Evolutionary conservation across 2,329 filamentous ascomycete genomes (phyloP).

Genomic region (Pezicula carpinea): DNA sequence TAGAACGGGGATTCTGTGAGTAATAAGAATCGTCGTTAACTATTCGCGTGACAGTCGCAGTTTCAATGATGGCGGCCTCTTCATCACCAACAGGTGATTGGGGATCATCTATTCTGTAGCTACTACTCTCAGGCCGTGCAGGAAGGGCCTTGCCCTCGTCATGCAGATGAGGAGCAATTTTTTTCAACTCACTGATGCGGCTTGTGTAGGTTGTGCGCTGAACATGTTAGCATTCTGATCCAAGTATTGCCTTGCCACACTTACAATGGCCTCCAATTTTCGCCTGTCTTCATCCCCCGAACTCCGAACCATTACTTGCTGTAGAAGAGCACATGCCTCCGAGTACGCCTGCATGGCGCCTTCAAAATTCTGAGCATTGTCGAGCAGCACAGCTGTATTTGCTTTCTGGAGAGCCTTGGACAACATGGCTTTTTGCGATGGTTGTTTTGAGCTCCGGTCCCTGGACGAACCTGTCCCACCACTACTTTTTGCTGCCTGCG

Average conservation of each 20-base stretch:
- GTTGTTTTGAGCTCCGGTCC: conserved; percentile 35
- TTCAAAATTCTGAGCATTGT: conserved; percentile 93
- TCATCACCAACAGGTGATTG: conserved; percentile 32
- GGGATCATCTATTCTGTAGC: conserved; percentile 37
- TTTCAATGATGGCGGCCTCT: conserved; percentile 44
- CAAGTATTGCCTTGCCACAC: conserved; percentile 31
- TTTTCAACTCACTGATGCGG: conserved; percentile 80
- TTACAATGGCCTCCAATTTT: conserved; percentile 90
- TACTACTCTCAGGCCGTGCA: conserved; percentile 59
- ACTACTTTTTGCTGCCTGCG: conserved; percentile 40
- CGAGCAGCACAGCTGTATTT: conserved; percentile 89
- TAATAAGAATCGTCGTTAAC: conserved; percentile 34
- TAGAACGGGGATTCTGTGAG: conserved; percentile 16
- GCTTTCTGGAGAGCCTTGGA: conserved; percentile 94
- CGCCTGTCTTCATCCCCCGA: conserved; percentile 80
- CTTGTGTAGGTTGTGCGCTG: conserved; percentile 86
- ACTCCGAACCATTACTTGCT: conserved; percentile 82
- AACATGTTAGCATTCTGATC: conserved; percentile 12
- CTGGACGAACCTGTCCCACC: conserved; percentile 35
- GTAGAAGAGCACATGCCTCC: conserved; percentile 83
- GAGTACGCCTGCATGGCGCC: conserved; percentile 85
- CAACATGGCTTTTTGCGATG: conserved; percentile 90
- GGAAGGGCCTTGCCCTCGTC: conserved; percentile 72
- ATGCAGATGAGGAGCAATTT: conserved; percentile 55
- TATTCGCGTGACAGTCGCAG: conserved; percentile 47